Conservation (phyloP, 129 eudicot genomes). For the Dittrichia graveolens region DNA sequence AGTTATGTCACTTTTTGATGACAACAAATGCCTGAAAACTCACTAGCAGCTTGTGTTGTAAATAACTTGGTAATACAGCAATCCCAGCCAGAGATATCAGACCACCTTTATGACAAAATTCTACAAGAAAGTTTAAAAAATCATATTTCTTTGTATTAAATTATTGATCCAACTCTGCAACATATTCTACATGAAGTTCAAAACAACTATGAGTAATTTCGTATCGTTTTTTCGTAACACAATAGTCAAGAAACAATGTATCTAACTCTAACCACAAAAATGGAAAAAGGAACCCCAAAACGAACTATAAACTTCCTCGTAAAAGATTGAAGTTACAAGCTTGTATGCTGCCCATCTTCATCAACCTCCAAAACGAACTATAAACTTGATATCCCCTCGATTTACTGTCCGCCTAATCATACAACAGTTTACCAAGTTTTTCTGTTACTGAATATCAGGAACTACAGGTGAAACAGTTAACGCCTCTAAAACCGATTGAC, state of each 20-base stretch:
- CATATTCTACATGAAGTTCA: slow-evolving; percentile 23
- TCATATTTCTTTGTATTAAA: slow-evolving; percentile 16
- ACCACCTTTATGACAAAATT: too few relatives aligned
- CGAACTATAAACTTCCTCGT: not conserved
- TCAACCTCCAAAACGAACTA: slow-evolving; percentile 5
- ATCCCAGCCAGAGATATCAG: too few relatives aligned
- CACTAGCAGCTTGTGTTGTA: too few relatives aligned
- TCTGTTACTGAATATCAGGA: slow-evolving; percentile 34
- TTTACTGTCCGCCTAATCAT: slow-evolving; percentile 3
- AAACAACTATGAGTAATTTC: slow-evolving; percentile 22
- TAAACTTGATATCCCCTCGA: not conserved
- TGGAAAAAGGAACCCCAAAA: slow-evolving; percentile 9
- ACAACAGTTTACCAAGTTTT: slow-evolving; percentile 14
- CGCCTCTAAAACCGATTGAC: slow-evolving; percentile 75
- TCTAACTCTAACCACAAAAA: slow-evolving; percentile 19
- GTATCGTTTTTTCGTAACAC: slow-evolving; percentile 21
- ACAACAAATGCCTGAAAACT: too few relatives aligned
- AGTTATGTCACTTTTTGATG: too few relatives aligned
- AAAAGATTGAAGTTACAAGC: slow-evolving; percentile 23
- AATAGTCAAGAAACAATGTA: slow-evolving; percentile 34
- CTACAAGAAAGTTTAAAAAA: not conserved
- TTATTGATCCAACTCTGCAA: slow-evolving; percentile 18
- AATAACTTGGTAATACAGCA: too few relatives aligned
- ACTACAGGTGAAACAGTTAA: slow-evolving; percentile 44
- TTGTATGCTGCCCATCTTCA: slow-evolving; percentile 18